Evolutionary conservation across 169 alveolate species (phyloP), one percentile per base, ranked within the genome.

Genomic region (Eimeria maxima): DNA sequence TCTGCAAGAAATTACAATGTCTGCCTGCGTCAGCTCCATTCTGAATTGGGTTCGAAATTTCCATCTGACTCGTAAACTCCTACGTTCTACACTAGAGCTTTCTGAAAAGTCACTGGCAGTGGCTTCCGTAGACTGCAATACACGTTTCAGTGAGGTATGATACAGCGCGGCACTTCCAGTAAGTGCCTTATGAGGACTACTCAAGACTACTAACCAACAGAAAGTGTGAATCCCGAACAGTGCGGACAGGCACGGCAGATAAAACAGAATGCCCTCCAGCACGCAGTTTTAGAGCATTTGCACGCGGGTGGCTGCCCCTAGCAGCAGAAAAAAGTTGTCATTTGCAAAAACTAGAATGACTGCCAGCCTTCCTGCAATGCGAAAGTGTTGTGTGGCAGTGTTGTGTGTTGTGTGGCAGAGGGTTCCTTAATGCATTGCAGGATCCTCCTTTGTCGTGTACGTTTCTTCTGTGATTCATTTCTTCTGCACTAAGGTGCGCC

Each of bases 401-500:
- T 38, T 33, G 29, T 18, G 27, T 38, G 29, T 38, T 33, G 29
- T 18, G 83, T 16, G 29, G 83, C 50, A 33, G 38, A 73, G 4
- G 83, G 55, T 55, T 38, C 33, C 27, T 11, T 73, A 38, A 14
- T 73, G 53, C 83, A 16, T 14, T 5, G 29, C 29, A 4, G 29
- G 55, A 38, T 38, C 29, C 83, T 14, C 83, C 83, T 18, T 29
- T n/a, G 33, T 73, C 14, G 4, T 38, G 55, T 73, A 38, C 8
- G 55, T 29, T 29, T 67, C 74, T n/a, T 5, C 33, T 4, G 45
- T n/a, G 18, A 18, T 29, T 87, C 81, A 87, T 50, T 87, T 87
- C 42, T 65, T 87, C 38, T 65, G 83, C 74, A 87, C 94, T 53
- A 63, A 47, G 20, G 63, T 65, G 27, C 94, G 78, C 94, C 94